phyloP scores from a whole-genome alignment of 2,329 filamentous ascomycete species.

The Pseudogymnoascus pannorum region DNA sequence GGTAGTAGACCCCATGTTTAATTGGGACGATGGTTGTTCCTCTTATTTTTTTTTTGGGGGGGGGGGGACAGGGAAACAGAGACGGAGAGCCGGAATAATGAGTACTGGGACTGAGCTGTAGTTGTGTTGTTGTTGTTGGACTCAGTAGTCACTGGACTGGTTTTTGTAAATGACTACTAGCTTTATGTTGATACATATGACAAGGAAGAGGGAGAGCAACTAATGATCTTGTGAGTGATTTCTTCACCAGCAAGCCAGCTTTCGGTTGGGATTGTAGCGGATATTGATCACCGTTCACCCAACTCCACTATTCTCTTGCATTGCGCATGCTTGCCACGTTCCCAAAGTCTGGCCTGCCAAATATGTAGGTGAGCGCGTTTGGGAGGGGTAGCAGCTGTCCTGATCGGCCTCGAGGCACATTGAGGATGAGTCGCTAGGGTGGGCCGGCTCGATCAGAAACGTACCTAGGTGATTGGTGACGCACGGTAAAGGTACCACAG shows the following conservation, averaged over 20 bases:
- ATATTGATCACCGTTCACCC: not conserved
- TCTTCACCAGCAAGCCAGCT: not conserved
- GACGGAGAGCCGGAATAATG: not conserved
- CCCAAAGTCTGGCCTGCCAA: not conserved
- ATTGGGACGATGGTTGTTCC: not conserved
- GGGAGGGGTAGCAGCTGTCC: not conserved
- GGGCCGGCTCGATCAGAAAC: too few species aligned
- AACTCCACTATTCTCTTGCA: not conserved
- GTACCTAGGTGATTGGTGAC: too few species aligned
- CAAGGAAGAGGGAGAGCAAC: not conserved
- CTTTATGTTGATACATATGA: slow-evolving; percentile 2
- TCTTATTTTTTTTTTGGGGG: not conserved
- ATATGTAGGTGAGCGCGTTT: not conserved
- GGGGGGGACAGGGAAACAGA: not conserved
- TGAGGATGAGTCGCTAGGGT: not conserved
- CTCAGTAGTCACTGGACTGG: not conserved
- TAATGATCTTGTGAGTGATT: slow-evolving; percentile 4
- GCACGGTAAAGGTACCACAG: too few species aligned
- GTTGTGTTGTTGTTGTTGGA: not conserved
- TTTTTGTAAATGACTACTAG: slow-evolving; percentile 5
- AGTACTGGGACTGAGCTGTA: not conserved
- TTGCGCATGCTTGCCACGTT: not conserved
- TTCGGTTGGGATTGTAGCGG: not conserved
- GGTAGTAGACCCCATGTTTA: slow-evolving; percentile 7
- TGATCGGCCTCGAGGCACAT: not conserved